Conservation (phyloP, 139 green algal species). For the Picochlorum sp. region DNA sequence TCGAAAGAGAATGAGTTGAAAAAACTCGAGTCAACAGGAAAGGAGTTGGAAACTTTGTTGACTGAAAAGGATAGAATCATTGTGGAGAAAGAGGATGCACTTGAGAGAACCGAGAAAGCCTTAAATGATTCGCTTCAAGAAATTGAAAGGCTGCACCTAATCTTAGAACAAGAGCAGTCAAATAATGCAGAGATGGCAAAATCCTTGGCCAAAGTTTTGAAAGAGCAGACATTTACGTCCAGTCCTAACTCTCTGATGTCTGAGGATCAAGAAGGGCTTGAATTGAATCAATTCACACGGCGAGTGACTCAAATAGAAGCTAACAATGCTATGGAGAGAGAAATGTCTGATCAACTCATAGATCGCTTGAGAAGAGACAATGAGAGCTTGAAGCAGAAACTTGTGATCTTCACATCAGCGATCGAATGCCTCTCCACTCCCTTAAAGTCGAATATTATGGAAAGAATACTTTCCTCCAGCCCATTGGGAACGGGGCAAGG, state of each 20-base stretch:
- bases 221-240: background rate
- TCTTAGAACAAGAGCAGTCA: background rate
- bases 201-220: background rate
- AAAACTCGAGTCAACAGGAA: background rate
- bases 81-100: background rate
- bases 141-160: background rate
- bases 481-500: slow-evolving; percentile 10
- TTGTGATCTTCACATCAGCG: slow-evolving; percentile 20
- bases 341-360: slow-evolving; percentile 42
- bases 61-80: background rate
- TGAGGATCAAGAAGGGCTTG: background rate
- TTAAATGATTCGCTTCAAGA: background rate
- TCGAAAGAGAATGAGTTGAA: too few species aligned
- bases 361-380: slow-evolving; percentile 29
- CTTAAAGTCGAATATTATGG: slow-evolving; percentile 6
- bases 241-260: background rate
- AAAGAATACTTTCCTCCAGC: slow-evolving; percentile 10
- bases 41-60: background rate
- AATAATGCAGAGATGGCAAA: background rate
- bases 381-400: slow-evolving; percentile 14
- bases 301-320: slow-evolving; percentile 36
- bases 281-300: slow-evolving; percentile 8
- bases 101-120: background rate
- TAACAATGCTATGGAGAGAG: slow-evolving; percentile 38
- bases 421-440: slow-evolving; percentile 18